A percentile compares a stretch with the other conserved stretches of the same genome.
Evolutionary conservation across 1,284 basidiomycete genomes (phyloP).

Genomic region (Porogramme epimiltina): DNA sequence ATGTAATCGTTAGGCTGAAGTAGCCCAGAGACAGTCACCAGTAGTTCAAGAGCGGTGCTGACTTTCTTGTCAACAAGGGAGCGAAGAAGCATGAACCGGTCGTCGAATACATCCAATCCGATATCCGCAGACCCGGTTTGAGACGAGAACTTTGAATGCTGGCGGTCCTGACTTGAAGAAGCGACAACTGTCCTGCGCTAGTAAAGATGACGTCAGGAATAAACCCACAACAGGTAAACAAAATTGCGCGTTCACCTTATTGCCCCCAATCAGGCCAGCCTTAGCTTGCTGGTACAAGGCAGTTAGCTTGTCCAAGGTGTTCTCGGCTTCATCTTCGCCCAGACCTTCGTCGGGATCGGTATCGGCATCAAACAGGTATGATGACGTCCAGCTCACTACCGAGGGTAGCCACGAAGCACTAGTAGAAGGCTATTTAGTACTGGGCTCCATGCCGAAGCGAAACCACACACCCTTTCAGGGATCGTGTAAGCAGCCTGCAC

Average conservation of each 20-base stretch:
- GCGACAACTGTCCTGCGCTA: slow-evolving; percentile 30
- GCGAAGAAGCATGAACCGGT: slow-evolving; percentile 42
- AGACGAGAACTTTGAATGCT: slow-evolving; percentile 6
- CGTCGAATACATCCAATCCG: slow-evolving; percentile 20
- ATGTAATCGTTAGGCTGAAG: slow-evolving; percentile 50
- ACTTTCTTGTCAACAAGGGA: slow-evolving; percentile 48
- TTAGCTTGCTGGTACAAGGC: slow-evolving; percentile 53
- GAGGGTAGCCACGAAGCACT: slow-evolving; percentile 62
- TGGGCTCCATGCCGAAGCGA: not conserved
- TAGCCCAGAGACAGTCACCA: slow-evolving; percentile 61
- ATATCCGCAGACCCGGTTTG: slow-evolving; percentile 12
- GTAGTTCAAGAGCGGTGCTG: slow-evolving; percentile 51
- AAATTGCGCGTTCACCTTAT: slow-evolving; percentile 39
- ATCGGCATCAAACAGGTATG: slow-evolving; percentile 45
- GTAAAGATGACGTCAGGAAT: not conserved
- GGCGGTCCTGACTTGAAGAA: slow-evolving; percentile 30
- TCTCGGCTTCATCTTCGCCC: slow-evolving; percentile 45
- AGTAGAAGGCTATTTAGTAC: not conserved
- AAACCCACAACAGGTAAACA: not conserved
- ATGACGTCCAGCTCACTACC: slow-evolving; percentile 42
- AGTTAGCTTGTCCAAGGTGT: slow-evolving; percentile 45
- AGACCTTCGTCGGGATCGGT: slow-evolving; percentile 26
- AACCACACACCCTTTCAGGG: slow-evolving; percentile 60
- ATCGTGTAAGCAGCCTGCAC: slow-evolving; percentile 59
- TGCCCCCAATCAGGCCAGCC: slow-evolving; percentile 42